Percentiles rank a stretch among this genome's conserved stretches.
These are phyloP conservation scores for Agaricus sinodeliciosus DNA, from an alignment of 768 basidiomycete species.

Conservation along the genomic window DNA sequence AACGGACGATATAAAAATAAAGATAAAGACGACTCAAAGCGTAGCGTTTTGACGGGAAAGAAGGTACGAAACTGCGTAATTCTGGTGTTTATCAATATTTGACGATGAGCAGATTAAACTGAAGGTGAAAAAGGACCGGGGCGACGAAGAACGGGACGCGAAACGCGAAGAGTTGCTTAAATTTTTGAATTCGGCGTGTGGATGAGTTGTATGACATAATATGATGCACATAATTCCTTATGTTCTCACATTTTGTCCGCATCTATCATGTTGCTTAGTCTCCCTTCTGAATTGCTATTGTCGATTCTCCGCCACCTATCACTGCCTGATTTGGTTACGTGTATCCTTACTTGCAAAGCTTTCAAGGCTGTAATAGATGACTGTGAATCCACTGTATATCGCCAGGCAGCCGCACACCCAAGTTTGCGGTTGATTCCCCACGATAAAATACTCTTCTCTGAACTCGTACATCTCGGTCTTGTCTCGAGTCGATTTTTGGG, in stretches of 20 bases:
- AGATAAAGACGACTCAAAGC: slow-evolving; percentile 32
- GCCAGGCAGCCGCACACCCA: slow-evolving; percentile 47
- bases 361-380: slow-evolving; percentile 41
- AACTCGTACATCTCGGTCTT: background rate
- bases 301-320: slow-evolving; percentile 44
- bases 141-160: slow-evolving; percentile 48
- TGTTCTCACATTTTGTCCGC: background rate
- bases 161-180: slow-evolving; percentile 46
- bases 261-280: slow-evolving; percentile 27
- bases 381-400: slow-evolving; percentile 52
- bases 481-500: slow-evolving; percentile 26
- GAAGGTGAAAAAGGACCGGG: slow-evolving; percentile 54
- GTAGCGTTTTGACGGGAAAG: slow-evolving; percentile 56
- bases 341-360: slow-evolving; percentile 32
- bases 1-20: slow-evolving; percentile 21
- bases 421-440: slow-evolving; percentile 30
- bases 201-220: slow-evolving; percentile 17
- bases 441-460: slow-evolving; percentile 1
- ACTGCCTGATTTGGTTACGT: slow-evolving; percentile 30
- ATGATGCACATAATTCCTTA: background rate
- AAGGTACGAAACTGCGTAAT: slow-evolving; percentile 32
- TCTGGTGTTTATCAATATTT: background rate
- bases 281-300: slow-evolving; percentile 57
- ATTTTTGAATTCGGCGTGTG: slow-evolving; percentile 51
- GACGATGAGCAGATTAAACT: slow-evolving; percentile 43